Conservation (phyloP, 495 filamentous ascomycete genomes). For the Neurospora hispaniola region DNA sequence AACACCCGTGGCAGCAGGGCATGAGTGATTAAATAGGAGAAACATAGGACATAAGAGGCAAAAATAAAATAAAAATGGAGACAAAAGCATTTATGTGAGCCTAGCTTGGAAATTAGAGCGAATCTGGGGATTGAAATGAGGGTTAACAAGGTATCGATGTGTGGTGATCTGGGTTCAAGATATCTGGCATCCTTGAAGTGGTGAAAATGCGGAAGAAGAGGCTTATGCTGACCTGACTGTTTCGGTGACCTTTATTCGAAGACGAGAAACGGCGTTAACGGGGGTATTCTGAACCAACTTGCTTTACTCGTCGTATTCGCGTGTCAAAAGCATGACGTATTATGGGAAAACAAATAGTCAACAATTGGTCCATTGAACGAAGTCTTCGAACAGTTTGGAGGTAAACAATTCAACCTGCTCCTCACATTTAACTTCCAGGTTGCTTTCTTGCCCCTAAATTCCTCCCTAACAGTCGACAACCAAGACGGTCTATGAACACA, state of each 20-base stretch:
- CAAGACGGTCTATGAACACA: neutral
- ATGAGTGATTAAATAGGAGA: neutral
- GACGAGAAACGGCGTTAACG: neutral
- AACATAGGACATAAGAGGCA: neutral
- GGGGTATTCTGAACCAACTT: neutral
- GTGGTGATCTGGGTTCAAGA: neutral
- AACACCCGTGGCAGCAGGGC: conserved; percentile 53
- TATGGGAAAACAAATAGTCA: too few species aligned
- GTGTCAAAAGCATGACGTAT: neutral
- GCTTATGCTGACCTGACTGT: neutral
- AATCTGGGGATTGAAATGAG: neutral
- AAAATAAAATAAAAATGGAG: neutral
- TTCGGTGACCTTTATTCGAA: neutral
- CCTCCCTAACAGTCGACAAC: neutral
- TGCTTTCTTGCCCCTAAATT: neutral
- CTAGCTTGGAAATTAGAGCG: neutral
- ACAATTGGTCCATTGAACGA: too few species aligned
- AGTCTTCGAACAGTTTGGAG: too few species aligned
- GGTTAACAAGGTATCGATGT: neutral
- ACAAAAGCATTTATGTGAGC: neutral
- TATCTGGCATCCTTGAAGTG: neutral
- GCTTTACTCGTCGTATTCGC: neutral
- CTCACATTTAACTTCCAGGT: neutral
- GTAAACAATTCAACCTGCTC: too few species aligned
- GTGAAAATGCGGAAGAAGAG: neutral